Evolutionary conservation across 2,329 filamentous ascomycete genomes (phyloP).

Genomic region (Aureobasidium sp.): DNA sequence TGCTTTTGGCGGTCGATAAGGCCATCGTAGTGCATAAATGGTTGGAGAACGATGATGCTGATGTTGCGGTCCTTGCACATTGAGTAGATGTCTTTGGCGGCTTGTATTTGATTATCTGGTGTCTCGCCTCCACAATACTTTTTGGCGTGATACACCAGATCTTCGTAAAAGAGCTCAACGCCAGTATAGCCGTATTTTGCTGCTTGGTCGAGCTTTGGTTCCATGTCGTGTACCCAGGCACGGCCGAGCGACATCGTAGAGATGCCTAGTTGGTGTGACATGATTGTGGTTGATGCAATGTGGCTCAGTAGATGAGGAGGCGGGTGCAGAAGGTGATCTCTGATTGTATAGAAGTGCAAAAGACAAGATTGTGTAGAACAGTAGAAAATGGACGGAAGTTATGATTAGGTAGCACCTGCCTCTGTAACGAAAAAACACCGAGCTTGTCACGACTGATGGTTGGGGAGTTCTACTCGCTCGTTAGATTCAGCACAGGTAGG

Average conservation of each 20-base stretch:
- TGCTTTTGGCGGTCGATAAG: constrained; percentile 58
- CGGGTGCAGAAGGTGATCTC: neutral
- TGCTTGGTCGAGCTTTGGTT: constrained; percentile 62
- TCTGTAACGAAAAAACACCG: neutral
- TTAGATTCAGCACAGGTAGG: neutral
- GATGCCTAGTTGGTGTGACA: constrained; percentile 58
- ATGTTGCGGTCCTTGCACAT: constrained; percentile 53
- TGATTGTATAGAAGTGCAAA: neutral
- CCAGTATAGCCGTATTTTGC: constrained; percentile 58
- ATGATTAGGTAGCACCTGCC: neutral
- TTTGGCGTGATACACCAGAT: constrained; percentile 57
- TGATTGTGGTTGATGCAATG: constrained; percentile 21
- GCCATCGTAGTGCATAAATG: constrained; percentile 73
- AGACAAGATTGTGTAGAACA: neutral
- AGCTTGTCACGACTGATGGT: neutral
- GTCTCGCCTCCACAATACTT: constrained; percentile 39
- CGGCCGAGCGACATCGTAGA: constrained; percentile 72
- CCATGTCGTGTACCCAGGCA: constrained; percentile 61
- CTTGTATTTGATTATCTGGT: constrained; percentile 45
- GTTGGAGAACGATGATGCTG: constrained; percentile 62
- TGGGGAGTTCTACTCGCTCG: neutral
- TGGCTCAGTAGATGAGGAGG: neutral
- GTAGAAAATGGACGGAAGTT: neutral
- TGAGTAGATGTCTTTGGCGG: constrained; percentile 50
- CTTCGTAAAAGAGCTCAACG: constrained; percentile 71